These are phyloP conservation scores for Aureobasidium sp. DNA, from an alignment of 2,329 filamentous ascomycete species.

Conservation along the genomic window DNA sequence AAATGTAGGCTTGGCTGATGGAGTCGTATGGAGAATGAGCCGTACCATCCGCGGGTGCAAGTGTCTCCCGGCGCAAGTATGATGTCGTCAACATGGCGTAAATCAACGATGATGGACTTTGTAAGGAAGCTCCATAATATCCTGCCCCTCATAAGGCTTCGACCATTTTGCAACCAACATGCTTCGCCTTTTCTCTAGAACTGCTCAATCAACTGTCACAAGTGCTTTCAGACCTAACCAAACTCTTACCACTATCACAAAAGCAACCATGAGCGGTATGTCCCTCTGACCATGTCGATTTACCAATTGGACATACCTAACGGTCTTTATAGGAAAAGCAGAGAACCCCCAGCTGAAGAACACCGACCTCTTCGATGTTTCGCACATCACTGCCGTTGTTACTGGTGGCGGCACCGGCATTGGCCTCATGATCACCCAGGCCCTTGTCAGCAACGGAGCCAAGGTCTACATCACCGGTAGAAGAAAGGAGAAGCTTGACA, in stretches of 20 bases:
- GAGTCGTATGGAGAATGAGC: neutral
- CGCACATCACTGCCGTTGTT: slow-evolving; percentile 36
- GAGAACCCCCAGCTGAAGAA: slow-evolving; percentile 33
- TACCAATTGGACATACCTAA: neutral
- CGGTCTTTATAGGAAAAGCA: slow-evolving; percentile 14
- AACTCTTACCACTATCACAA: slow-evolving; percentile 13
- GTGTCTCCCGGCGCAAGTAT: neutral
- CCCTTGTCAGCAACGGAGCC: slow-evolving; percentile 27
- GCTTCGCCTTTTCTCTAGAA: slow-evolving; percentile 16
- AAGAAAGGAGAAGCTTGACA: slow-evolving; percentile 35
- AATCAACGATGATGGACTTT: neutral
- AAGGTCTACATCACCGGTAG: slow-evolving; percentile 42
- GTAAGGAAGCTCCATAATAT: neutral
- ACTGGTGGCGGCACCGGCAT: slow-evolving; percentile 39
- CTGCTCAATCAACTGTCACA: slow-evolving; percentile 13
- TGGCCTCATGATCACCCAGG: slow-evolving; percentile 31
- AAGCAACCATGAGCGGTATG: slow-evolving; percentile 17
- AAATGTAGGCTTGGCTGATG: neutral
- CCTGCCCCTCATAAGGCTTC: neutral
- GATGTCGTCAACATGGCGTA: slow-evolving; percentile 12
- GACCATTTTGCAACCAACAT: slow-evolving; percentile 2
- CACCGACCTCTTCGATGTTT: slow-evolving; percentile 37
- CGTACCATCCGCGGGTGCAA: neutral
- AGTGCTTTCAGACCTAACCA: slow-evolving; percentile 14
- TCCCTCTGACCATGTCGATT: neutral